Conservation (phyloP, 116 monocot genomes). For the Iris pallida region DNA sequence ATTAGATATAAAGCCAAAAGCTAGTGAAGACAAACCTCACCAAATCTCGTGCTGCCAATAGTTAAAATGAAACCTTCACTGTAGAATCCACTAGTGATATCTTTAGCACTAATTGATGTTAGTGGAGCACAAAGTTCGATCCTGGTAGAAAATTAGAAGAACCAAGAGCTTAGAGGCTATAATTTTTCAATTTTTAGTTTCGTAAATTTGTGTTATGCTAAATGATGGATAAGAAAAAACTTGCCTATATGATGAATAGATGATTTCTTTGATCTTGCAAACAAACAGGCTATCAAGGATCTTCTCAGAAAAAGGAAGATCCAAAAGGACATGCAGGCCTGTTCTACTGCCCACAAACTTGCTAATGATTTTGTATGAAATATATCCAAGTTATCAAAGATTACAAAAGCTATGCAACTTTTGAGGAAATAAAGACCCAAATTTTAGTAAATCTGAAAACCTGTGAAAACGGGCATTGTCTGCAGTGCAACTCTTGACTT, state of each 20-base stretch:
- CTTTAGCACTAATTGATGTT: constrained; percentile 37
- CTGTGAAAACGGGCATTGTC: constrained; percentile 82
- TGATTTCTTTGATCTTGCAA: constrained; percentile 54
- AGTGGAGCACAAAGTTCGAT: constrained; percentile 63
- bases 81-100: constrained; percentile 24
- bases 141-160: constrained; percentile 36
- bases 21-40: constrained; percentile 60
- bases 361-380: constrained; percentile 41
- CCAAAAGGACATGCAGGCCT: constrained; percentile 32
- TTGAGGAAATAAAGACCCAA: not conserved
- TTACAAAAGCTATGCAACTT: not conserved
- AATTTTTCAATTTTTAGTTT: not conserved
- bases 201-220: not conserved
- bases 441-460: constrained; percentile 23
- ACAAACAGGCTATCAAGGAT: constrained; percentile 10
- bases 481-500: constrained; percentile 74
- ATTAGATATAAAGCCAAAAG: not conserved
- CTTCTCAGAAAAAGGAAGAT: constrained; percentile 16
- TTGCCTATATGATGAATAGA: constrained; percentile 78
- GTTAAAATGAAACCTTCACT: constrained; percentile 69
- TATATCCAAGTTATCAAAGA: not conserved
- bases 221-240: not conserved
- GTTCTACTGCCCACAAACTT: constrained; percentile 38
- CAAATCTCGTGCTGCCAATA: constrained; percentile 62
- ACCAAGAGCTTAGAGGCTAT: not conserved